These are phyloP conservation scores for Neonectria hederae DNA, from an alignment of 2,329 filamentous ascomycete species.

Conservation along the genomic window DNA sequence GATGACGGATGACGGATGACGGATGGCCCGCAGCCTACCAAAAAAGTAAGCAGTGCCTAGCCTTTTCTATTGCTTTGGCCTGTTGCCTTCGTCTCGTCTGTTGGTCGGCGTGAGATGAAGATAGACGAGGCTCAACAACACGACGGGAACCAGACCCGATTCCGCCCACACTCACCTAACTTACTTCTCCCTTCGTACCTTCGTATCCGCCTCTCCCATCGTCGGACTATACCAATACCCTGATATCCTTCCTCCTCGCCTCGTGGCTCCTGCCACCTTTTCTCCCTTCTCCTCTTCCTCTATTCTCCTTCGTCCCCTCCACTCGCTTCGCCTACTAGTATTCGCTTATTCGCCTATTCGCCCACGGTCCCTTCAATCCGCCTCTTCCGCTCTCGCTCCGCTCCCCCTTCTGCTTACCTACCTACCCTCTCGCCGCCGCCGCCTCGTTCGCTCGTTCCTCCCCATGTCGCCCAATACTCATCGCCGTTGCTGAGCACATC, in stretches of 20 bases:
- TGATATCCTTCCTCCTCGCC: background rate
- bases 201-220: background rate
- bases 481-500: conserved; percentile 33
- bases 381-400: background rate
- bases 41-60: conserved; percentile 11
- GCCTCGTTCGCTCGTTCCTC: conserved; percentile 18
- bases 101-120: conserved; percentile 10
- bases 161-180: conserved; percentile 23
- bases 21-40: background rate
- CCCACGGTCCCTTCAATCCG: background rate
- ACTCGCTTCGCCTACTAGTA: background rate
- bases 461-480: conserved; percentile 33
- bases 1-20: conserved; percentile 8
- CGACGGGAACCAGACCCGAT: conserved; percentile 22
- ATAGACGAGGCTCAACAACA: conserved; percentile 29
- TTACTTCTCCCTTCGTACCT: background rate
- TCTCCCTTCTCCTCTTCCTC: background rate
- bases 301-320: background rate
- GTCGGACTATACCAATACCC: background rate
- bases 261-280: background rate
- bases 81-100: conserved; percentile 10
- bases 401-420: conserved; percentile 3
- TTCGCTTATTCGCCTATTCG: too few species aligned
- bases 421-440: background rate
- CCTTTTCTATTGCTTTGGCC: conserved; percentile 18